A percentile compares a stretch with the other conserved stretches of the same genome.
phyloP scores from a whole-genome alignment of 352 stramenopile genomes.

The Pythium utonaiense region DNA sequence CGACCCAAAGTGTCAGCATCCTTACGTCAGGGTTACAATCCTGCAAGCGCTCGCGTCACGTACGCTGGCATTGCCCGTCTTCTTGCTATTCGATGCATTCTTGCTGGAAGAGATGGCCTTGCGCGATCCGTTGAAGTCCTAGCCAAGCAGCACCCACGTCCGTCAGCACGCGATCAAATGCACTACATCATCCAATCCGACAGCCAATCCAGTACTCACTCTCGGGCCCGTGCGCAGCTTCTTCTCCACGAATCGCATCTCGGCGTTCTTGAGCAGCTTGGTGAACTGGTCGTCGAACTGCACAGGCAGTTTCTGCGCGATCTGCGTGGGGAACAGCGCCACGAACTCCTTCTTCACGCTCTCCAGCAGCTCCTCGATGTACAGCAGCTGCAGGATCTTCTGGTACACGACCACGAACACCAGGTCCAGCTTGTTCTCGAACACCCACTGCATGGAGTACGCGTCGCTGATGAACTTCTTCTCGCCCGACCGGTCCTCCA shows the following conservation, averaged over 20 bases:
- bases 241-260: conserved; percentile 68
- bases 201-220: conserved; percentile 25
- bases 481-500: conserved; percentile 86
- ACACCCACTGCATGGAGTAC: conserved; percentile 90
- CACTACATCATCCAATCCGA: too few relatives aligned
- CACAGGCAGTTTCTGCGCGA: conserved; percentile 67
- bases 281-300: conserved; percentile 77
- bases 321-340: conserved; percentile 66
- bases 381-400: conserved; percentile 89
- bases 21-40: too few relatives aligned
- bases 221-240: conserved; percentile 53
- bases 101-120: conserved; percentile 55
- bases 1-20: neutral
- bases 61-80: conserved; percentile 24
- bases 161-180: too few relatives aligned
- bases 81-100: conserved; percentile 35
- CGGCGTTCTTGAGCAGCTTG: conserved; percentile 72
- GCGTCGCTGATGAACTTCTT: conserved; percentile 81
- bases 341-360: conserved; percentile 86
- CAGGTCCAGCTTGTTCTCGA: conserved; percentile 90
- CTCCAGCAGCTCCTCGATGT: conserved; percentile 90
- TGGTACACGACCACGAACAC: conserved; percentile 93
- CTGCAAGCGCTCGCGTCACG: neutral
- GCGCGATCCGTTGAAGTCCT: conserved; percentile 62
- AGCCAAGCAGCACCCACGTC: neutral